These are phyloP conservation scores for Sporothrix dimorphospora DNA, from an alignment of 2,329 filamentous ascomycete species.

Conservation along the genomic window DNA sequence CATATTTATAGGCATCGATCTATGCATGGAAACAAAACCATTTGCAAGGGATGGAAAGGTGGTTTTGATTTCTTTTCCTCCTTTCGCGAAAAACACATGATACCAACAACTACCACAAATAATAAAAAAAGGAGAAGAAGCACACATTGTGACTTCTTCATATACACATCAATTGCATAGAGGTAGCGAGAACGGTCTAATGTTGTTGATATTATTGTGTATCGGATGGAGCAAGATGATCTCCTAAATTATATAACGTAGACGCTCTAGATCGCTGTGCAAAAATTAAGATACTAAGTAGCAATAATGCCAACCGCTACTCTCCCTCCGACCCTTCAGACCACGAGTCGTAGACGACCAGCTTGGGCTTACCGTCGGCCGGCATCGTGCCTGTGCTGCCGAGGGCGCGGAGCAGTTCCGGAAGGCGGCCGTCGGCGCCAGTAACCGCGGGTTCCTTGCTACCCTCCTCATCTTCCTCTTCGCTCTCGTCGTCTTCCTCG, in stretches of 20 bases:
- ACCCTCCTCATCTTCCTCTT: not conserved
- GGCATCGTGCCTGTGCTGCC: not conserved
- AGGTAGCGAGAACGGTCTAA: no score
- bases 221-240: not conserved
- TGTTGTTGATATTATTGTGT: not conserved
- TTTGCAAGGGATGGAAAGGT: not conserved
- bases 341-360: slow-evolving; percentile 37
- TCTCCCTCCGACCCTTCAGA: slow-evolving; percentile 33
- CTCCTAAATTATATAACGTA: not conserved
- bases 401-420: not conserved
- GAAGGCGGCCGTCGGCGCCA: not conserved
- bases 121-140: slow-evolving; percentile 12
- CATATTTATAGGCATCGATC: no score
- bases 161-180: not conserved
- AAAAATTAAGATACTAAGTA: no score
- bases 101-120: slow-evolving; percentile 15
- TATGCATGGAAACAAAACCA: no score
- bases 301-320: no score
- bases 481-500: not conserved
- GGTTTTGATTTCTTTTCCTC: not conserved
- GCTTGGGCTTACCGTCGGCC: slow-evolving; percentile 10
- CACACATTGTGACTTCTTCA: slow-evolving; percentile 16
- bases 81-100: not conserved
- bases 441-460: not conserved
- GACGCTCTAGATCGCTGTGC: not conserved